phyloP scores from a whole-genome alignment of 1,284 basidiomycete genomes.

The Ustilago shanxiensis region DNA sequence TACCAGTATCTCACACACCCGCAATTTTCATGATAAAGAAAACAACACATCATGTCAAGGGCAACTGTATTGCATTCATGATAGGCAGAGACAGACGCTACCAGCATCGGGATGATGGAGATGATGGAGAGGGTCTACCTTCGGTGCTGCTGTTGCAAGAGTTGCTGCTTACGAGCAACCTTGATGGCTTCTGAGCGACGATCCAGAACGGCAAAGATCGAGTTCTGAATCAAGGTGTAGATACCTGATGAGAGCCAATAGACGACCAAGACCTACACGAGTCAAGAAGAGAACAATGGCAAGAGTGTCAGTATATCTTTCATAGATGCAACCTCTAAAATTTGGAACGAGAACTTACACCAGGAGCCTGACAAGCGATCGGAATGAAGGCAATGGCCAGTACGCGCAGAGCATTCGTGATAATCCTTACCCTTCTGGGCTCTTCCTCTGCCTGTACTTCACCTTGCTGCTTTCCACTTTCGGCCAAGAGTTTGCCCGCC shows the following conservation, averaged over 20 bases:
- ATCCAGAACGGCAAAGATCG: conserved; percentile 73
- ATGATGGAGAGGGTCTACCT: neutral
- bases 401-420: conserved; percentile 77
- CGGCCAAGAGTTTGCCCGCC: conserved; percentile 26
- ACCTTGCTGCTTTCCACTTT: neutral
- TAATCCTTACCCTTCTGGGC: conserved; percentile 71
- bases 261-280: conserved; percentile 78
- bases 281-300: neutral
- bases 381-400: conserved; percentile 80
- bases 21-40: neutral
- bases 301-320: neutral
- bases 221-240: conserved; percentile 83
- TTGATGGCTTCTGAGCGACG: conserved; percentile 47
- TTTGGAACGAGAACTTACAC: conserved; percentile 74
- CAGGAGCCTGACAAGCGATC: conserved; percentile 81
- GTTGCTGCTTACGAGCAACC: conserved; percentile 30
- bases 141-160: conserved; percentile 30
- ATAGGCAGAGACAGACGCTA: neutral
- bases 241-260: conserved; percentile 87
- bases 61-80: conserved; percentile 1
- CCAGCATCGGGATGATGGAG: too few relatives aligned
- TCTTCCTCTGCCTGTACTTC: conserved; percentile 43
- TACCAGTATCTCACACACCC: conserved; percentile 15
- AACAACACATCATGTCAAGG: neutral
- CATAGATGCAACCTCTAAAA: neutral